Percentiles rank a stretch among this genome's conserved stretches.
Evolutionary conservation across 2,329 filamentous ascomycete species (phyloP).

Genomic region (Alternaria burnsii): DNA sequence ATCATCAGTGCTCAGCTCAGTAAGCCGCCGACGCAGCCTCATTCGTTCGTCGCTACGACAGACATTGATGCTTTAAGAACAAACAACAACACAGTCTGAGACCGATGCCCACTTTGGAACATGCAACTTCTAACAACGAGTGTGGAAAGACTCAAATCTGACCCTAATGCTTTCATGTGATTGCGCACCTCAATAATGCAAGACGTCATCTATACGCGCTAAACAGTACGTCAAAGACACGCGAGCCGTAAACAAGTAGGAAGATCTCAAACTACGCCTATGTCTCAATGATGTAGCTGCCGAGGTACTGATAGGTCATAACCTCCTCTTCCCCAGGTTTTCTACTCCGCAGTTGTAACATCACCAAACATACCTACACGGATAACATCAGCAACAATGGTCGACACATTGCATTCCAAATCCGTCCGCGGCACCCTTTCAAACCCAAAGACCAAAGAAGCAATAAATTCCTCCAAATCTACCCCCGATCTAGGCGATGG

Average conservation of each 20-base stretch:
- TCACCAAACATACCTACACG: slow-evolving; percentile 3
- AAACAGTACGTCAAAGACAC: slow-evolving; percentile 25
- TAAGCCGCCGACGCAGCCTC: slow-evolving; percentile 1
- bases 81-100: not conserved
- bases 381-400: slow-evolving; percentile 20
- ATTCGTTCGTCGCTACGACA: not conserved
- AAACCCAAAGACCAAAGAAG: slow-evolving; percentile 39
- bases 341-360: not conserved
- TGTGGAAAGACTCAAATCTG: not conserved
- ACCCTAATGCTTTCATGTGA: slow-evolving; percentile 4
- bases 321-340: not conserved
- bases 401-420: slow-evolving; percentile 25
- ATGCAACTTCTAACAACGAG: not conserved
- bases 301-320: slow-evolving; percentile 2
- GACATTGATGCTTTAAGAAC: not conserved
- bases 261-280: slow-evolving; percentile 8
- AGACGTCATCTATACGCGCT: slow-evolving; percentile 33
- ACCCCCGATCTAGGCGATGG: slow-evolving; percentile 36
- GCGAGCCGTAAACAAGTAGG: slow-evolving; percentile 5
- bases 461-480: slow-evolving; percentile 22
- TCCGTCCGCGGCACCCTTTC: slow-evolving; percentile 45
- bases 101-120: not conserved
- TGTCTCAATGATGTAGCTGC: slow-evolving; percentile 20
- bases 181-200: slow-evolving; percentile 22
- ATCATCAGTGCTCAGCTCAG: slow-evolving; percentile 5